A percentile compares a stretch with the other conserved stretches of the same genome.
phyloP scores from a whole-genome alignment of 2,329 filamentous ascomycete genomes.

The Xenosphaeropsis pyriputrescens region DNA sequence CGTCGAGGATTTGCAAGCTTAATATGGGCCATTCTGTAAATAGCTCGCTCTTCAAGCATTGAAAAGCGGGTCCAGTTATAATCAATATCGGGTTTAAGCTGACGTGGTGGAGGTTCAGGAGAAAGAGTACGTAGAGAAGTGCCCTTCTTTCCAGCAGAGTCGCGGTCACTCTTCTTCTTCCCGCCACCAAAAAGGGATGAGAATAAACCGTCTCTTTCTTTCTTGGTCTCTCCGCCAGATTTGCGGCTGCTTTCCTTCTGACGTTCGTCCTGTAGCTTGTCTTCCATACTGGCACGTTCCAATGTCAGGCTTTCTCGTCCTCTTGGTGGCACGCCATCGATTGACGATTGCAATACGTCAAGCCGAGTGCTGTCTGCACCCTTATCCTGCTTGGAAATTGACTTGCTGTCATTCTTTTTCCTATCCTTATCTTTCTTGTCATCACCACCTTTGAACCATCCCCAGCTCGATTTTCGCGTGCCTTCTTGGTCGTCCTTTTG shows the following conservation, averaged over 20 bases:
- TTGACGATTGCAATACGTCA: slow-evolving; percentile 76
- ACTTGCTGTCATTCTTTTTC: slow-evolving; percentile 41
- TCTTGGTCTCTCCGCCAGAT: slow-evolving; percentile 56
- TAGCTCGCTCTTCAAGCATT: slow-evolving; percentile 88
- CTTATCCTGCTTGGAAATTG: slow-evolving; percentile 43
- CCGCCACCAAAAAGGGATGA: slow-evolving; percentile 83
- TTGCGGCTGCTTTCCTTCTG: slow-evolving; percentile 70
- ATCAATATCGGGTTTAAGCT: slow-evolving; percentile 74
- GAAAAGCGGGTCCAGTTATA: slow-evolving; percentile 95
- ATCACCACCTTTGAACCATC: slow-evolving; percentile 66
- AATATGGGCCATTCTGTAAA: slow-evolving; percentile 97
- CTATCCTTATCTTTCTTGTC: slow-evolving; percentile 61
- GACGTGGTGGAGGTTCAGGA: slow-evolving; percentile 62
- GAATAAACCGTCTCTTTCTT: slow-evolving; percentile 88
- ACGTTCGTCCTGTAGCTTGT: slow-evolving; percentile 63
- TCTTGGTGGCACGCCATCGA: slow-evolving; percentile 48
- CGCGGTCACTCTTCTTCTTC: slow-evolving; percentile 75
- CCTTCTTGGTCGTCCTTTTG: slow-evolving; percentile 48
- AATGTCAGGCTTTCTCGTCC: slow-evolving; percentile 74
- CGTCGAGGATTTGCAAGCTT: slow-evolving; percentile 95
- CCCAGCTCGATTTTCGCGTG: slow-evolving; percentile 67
- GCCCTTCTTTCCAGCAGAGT: slow-evolving; percentile 58
- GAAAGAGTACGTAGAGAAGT: slow-evolving; percentile 60
- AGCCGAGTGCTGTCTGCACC: slow-evolving; percentile 67
- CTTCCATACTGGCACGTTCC: slow-evolving; percentile 61